phyloP scores from a whole-genome alignment of 2,329 filamentous ascomycete species.

The Ascochyta lentis region DNA sequence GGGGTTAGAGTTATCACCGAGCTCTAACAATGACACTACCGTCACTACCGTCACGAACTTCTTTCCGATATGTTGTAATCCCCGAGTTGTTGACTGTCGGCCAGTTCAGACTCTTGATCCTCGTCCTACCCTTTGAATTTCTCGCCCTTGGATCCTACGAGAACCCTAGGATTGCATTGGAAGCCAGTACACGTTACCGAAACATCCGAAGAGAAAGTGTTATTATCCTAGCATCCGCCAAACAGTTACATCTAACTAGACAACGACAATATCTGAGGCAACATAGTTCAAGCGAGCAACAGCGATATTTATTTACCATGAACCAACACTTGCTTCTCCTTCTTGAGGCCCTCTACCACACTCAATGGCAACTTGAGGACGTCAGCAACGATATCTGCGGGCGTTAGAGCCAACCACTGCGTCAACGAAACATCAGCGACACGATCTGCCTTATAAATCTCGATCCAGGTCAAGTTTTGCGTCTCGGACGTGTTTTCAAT shows the following conservation, averaged over 20 bases:
- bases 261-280: too few relatives aligned
- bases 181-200: too few relatives aligned
- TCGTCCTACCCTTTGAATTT: too few relatives aligned
- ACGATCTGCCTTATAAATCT: conserved; percentile 72
- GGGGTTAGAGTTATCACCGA: too few relatives aligned
- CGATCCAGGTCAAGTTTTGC: conserved; percentile 71
- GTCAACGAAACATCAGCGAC: conserved; percentile 71
- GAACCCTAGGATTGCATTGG: too few relatives aligned
- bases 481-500: conserved; percentile 71
- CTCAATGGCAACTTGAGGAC: conserved; percentile 64
- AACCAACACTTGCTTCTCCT: conserved; percentile 68
- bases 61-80: too few relatives aligned
- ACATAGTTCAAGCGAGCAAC: neutral
- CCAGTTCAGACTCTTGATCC: too few relatives aligned
- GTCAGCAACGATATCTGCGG: conserved; percentile 66
- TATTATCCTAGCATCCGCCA: neutral
- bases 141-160: too few relatives aligned
- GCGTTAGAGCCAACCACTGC: conserved; percentile 74
- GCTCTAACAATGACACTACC: too few relatives aligned
- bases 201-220: neutral
- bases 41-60: too few relatives aligned
- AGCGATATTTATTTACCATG: conserved; percentile 13
- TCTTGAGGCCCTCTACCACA: conserved; percentile 65
- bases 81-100: too few relatives aligned
- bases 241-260: neutral